Evolutionary conservation across 805 yeast genomes (phyloP).

Genomic region (Saccharomycopsis selenospora): DNA sequence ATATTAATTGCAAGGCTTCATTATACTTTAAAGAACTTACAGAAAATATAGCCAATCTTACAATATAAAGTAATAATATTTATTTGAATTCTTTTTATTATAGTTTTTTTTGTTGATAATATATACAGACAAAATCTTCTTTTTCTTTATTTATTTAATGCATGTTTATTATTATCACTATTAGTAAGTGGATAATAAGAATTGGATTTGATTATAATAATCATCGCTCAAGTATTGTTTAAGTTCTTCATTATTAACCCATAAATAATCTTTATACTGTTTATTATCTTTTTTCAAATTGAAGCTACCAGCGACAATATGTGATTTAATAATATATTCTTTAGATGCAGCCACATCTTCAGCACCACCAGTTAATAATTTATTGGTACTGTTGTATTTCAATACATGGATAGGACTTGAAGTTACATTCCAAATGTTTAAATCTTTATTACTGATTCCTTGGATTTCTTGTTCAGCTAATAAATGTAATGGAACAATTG

Average conservation of each 20-base stretch:
- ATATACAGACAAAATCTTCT: not conserved
- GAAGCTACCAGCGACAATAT: conserved; percentile 80
- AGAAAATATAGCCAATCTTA: not conserved
- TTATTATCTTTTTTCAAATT: conserved; percentile 32
- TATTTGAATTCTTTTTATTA: too few relatives aligned
- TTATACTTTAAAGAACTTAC: too few relatives aligned
- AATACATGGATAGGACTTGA: conserved; percentile 74
- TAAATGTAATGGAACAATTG: conserved; percentile 50
- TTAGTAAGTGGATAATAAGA: conserved; percentile 29
- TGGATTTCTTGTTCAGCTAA: conserved; percentile 72
- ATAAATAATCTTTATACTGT: conserved; percentile 48
- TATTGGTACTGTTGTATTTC: conserved; percentile 32
- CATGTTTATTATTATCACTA: too few relatives aligned
- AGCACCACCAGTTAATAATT: conserved; percentile 18
- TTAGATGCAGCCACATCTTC: conserved; percentile 28
- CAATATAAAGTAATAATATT: too few relatives aligned
- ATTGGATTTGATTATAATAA: conserved; percentile 50
- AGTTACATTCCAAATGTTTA: conserved; percentile 90
- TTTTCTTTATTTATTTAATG: too few relatives aligned
- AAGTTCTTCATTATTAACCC: conserved; percentile 83
- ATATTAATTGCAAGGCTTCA: too few relatives aligned
- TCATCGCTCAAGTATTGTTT: conserved; percentile 40
- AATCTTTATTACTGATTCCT: conserved; percentile 60
- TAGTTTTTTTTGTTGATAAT: too few relatives aligned
- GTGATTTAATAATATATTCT: conserved; percentile 79